Conservation (phyloP, 352 stramenopile genomes). For the Plasmopara halstedii region DNA sequence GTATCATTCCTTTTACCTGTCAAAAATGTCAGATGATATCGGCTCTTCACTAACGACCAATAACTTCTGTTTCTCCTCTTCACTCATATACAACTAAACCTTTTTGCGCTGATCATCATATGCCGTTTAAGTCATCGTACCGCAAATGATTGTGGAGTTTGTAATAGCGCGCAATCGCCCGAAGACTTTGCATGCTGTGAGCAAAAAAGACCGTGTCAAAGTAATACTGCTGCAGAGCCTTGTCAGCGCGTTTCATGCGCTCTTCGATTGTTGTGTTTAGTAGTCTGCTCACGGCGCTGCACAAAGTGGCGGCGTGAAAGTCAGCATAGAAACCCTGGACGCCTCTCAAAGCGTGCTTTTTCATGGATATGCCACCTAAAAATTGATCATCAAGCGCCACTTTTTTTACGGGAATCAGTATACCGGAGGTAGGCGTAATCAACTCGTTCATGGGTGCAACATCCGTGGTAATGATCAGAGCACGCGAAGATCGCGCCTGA, state of each 20-base stretch:
- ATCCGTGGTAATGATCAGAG: slow-evolving; percentile 46
- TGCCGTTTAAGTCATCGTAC: background rate
- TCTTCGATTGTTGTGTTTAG: slow-evolving; percentile 28
- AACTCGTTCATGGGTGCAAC: slow-evolving; percentile 54
- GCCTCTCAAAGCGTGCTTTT: slow-evolving; percentile 19
- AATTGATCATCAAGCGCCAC: slow-evolving; percentile 24
- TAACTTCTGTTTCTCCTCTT: too few species aligned
- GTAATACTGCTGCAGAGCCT: slow-evolving; percentile 48
- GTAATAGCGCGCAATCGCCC: slow-evolving; percentile 24
- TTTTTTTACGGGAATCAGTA: slow-evolving; percentile 22
- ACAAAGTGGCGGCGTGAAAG: slow-evolving; percentile 32
- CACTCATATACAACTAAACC: too few species aligned
- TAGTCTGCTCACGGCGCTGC: slow-evolving; percentile 29
- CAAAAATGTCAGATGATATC: too few species aligned
- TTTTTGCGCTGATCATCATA: too few species aligned
- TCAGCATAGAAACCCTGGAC: slow-evolving; percentile 37
- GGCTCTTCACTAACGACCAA: too few species aligned
- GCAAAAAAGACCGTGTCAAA: slow-evolving; percentile 59
- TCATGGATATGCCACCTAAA: slow-evolving; percentile 25
- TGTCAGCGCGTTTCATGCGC: slow-evolving; percentile 21
- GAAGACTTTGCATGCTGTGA: slow-evolving; percentile 42
- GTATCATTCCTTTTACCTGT: too few species aligned
- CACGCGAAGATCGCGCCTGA: slow-evolving; percentile 37
- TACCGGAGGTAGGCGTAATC: slow-evolving; percentile 32
- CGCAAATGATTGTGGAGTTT: slow-evolving; percentile 10